These are phyloP conservation scores for Lentinula sp. DNA, from an alignment of 768 basidiomycete genomes.

Conservation along the genomic window DNA sequence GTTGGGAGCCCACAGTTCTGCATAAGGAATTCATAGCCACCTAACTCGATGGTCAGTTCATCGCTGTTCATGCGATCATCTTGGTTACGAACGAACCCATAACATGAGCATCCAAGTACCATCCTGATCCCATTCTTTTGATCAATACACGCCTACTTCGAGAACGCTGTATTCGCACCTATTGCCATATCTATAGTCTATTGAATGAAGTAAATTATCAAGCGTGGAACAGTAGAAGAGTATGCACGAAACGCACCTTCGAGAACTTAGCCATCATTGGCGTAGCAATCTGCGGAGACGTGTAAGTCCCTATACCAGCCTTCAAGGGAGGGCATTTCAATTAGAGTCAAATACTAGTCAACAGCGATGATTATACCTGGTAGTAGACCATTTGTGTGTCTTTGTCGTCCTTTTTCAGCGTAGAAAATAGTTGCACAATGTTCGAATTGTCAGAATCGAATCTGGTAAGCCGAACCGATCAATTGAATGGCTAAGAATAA, in stretches of 20 bases:
- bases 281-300: conserved; percentile 44
- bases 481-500: background rate
- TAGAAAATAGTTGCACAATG: conserved; percentile 28
- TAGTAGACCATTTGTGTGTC: conserved; percentile 36
- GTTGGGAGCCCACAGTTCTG: conserved; percentile 38
- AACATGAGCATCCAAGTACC: conserved; percentile 46
- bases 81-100: conserved; percentile 32
- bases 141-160: conserved; percentile 7
- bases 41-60: conserved; percentile 19
- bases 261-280: conserved; percentile 32
- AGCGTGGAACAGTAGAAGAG: background rate
- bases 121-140: conserved; percentile 27
- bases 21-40: conserved; percentile 59
- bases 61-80: background rate
- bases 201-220: no score
- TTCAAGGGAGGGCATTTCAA: background rate
- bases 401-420: conserved; percentile 30
- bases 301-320: conserved; percentile 63
- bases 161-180: background rate
- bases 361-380: conserved; percentile 19
- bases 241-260: conserved; percentile 12
- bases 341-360: background rate
- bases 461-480: background rate
- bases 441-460: conserved; percentile 26
- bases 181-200: background rate